A percentile compares a stretch with the other conserved stretches of the same genome.
Conservation (phyloP, 2,329 filamentous ascomycete genomes). For the Emericellopsis atlantica region DNA sequence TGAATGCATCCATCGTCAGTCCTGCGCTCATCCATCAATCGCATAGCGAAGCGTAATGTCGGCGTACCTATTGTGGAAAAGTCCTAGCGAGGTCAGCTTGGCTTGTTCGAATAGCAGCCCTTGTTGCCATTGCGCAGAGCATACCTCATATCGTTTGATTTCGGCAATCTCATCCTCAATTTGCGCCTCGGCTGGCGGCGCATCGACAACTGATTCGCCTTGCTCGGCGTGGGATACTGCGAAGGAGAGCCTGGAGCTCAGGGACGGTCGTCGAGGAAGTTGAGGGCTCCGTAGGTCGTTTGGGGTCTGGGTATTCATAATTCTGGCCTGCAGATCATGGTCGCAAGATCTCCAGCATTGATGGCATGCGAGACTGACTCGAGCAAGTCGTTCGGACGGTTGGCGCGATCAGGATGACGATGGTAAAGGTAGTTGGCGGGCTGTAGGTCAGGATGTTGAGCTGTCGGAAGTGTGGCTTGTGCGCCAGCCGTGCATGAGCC, state of each 20-base stretch:
- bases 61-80: constrained; percentile 81
- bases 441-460: neutral
- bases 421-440: no score
- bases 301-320: constrained; percentile 39
- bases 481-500: no score
- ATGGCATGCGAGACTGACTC: no score
- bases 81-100: constrained; percentile 36
- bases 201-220: constrained; percentile 39
- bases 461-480: neutral
- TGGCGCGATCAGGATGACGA: no score
- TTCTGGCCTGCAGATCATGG: constrained; percentile 23
- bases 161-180: constrained; percentile 93
- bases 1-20: constrained; percentile 20
- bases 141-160: constrained; percentile 89
- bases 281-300: constrained; percentile 28
- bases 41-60: constrained; percentile 1
- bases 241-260: constrained; percentile 54
- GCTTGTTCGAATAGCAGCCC: constrained; percentile 12
- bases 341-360: constrained; percentile 5
- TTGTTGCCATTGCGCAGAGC: constrained; percentile 5
- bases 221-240: constrained; percentile 53
- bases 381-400: no score
- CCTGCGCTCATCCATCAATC: constrained; percentile 5
- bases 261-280: constrained; percentile 38
- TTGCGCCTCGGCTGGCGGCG: constrained; percentile 47